Base-by-base conservation (phyloP, 2,329 filamentous ascomycete genomes). In the Epicoccum sorghinum region DNA sequence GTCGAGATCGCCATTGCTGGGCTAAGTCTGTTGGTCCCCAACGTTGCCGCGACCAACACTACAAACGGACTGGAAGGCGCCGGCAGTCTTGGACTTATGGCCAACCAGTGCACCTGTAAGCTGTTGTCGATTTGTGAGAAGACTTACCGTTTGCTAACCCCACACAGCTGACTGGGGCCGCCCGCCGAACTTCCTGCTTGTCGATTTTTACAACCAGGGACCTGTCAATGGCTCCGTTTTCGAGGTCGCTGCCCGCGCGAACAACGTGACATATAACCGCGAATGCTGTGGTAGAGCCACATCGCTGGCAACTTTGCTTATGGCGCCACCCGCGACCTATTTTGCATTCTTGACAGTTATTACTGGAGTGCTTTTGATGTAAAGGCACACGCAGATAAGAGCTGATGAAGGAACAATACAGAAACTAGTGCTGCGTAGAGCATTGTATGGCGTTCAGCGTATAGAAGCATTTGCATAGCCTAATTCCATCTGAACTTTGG, bases 201-300 rank as follows among this genome's bases (percentile, higher is more conserved):
- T 77, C 10, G 75, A 77, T 54, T 77, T 74, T 58, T 77, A 77
- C 60, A 74, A 77, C 45, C 44, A 62, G 25, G 74, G 74, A 4
- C 55, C 62, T 0, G 63, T 65, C 4, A 71, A 73, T 35, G 75
- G 75, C 7, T 73, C 71, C 14, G 75, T 77, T 10, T 77, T 77
- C 48, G 70, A 72, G 48, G 75, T 75, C 23, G 75, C 75, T 4
- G 75, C 75, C 0, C 60, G 58, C 3, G 83, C 86, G 62, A 95
- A 93, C 73, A 86, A 88, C 56, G 89, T 95, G 41, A 87, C 83
- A 0, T 93, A 91, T 68, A 80, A 80, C 40, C 71, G 80, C 38
- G 54, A 74, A 4, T 89, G 86, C 68, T 89, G 86, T 62, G 86
- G 86, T 3, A 67, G 55, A 8, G 56, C 52, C 13, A 36, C 44